These are phyloP conservation scores for Sporothrix inflata DNA, from an alignment of 2,329 filamentous ascomycete species.

Conservation along the genomic window DNA sequence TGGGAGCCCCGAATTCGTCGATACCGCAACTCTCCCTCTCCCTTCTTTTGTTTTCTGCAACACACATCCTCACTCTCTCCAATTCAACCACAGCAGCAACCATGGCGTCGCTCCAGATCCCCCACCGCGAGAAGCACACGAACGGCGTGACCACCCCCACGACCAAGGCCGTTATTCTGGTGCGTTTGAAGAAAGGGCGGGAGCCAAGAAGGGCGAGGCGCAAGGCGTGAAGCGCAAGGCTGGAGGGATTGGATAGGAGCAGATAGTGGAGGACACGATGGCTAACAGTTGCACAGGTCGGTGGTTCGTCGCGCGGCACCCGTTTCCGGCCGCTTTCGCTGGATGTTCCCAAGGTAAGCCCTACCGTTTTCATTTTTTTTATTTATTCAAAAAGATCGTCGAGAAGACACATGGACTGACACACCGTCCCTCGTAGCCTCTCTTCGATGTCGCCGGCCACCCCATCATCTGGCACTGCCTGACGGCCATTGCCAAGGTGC, in stretches of 20 bases:
- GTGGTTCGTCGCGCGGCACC: constrained; percentile 92
- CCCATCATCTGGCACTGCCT: constrained; percentile 99
- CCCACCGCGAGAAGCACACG: constrained; percentile 54
- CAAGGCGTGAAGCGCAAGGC: background rate
- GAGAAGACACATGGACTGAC: background rate
- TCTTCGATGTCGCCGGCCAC: constrained; percentile 97
- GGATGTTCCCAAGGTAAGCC: constrained; percentile 84
- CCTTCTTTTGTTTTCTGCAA: background rate
- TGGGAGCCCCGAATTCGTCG: background rate
- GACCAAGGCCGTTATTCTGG: constrained; percentile 94
- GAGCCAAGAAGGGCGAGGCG: background rate
- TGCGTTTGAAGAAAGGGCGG: constrained; percentile 48
- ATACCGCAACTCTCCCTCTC: background rate
- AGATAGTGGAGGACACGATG: too few relatives aligned
- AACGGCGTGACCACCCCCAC: constrained; percentile 57
- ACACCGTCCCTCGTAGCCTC: constrained; percentile 61
- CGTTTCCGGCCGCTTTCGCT: constrained; percentile 93
- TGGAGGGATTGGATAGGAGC: background rate
- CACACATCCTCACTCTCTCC: background rate
- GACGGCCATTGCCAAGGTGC: constrained; percentile 85
- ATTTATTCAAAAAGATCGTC: background rate
- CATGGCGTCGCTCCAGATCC: constrained; percentile 61
- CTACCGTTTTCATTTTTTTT: too few relatives aligned
- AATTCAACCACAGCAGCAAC: constrained; percentile 29
- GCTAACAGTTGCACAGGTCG: constrained; percentile 65